These are phyloP conservation scores for Rubroshorea leprosula DNA, from an alignment of 345 rosid species.

Conservation along the genomic window DNA sequence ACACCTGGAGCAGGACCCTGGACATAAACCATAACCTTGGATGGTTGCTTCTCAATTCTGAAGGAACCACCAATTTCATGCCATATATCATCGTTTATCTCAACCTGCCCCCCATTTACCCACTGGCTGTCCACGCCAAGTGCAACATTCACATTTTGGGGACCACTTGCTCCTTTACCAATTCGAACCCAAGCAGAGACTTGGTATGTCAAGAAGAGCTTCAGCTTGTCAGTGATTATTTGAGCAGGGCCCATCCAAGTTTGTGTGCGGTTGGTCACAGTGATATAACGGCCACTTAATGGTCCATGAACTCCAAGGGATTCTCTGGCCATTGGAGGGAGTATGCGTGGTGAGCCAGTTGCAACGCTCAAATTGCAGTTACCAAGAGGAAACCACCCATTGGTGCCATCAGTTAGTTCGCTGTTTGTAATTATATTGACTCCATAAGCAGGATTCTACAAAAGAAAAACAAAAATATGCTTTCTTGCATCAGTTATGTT, in stretches of 20 bases:
- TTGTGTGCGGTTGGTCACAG: slow-evolving; percentile 67
- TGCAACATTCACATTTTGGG: slow-evolving; percentile 84
- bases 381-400: slow-evolving; percentile 93
- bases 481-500: neutral
- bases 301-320: slow-evolving; percentile 63
- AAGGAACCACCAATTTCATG: slow-evolving; percentile 89
- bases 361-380: slow-evolving; percentile 56
- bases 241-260: slow-evolving; percentile 99
- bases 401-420: slow-evolving; percentile 48
- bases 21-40: slow-evolving; percentile 70
- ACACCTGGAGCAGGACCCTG: slow-evolving; percentile 85
- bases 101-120: slow-evolving; percentile 93
- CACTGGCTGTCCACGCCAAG: slow-evolving; percentile 79
- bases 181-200: slow-evolving; percentile 88
- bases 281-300: slow-evolving; percentile 70
- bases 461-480: slow-evolving; percentile 6
- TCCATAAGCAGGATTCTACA: slow-evolving; percentile 68
- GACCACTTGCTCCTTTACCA: slow-evolving; percentile 42
- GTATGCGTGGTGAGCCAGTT: slow-evolving; percentile 72
- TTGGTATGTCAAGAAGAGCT: slow-evolving; percentile 79
- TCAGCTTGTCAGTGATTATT: slow-evolving; percentile 67
- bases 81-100: slow-evolving; percentile 65
- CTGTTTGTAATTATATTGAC: slow-evolving; percentile 70
- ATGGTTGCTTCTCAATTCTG: slow-evolving; percentile 82
- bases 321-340: slow-evolving; percentile 80